A percentile compares a stretch with the other conserved stretches of the same genome.
These are phyloP conservation scores for Crithidia mellificae DNA, from an alignment of 208 protist genomes.

Conservation along the genomic window DNA sequence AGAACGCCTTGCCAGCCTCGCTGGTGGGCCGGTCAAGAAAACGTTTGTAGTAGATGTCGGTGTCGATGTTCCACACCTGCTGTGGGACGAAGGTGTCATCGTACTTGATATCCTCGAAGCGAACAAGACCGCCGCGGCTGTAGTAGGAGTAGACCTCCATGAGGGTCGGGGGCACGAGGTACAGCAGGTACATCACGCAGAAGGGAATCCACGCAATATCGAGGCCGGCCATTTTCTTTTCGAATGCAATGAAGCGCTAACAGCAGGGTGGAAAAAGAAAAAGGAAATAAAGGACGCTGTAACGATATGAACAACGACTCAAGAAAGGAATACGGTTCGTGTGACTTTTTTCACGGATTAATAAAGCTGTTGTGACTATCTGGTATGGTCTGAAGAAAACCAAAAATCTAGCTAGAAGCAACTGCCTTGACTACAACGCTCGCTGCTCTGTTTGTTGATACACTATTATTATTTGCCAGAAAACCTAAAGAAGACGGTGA, in stretches of 20 bases:
- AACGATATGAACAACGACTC: too few species aligned
- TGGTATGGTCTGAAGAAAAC: too few species aligned
- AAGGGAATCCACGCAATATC: slow-evolving; percentile 87
- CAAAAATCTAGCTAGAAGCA: too few species aligned
- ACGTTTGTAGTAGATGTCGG: slow-evolving; percentile 85
- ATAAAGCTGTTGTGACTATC: too few species aligned
- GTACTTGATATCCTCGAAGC: slow-evolving; percentile 84
- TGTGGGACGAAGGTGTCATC: slow-evolving; percentile 80
- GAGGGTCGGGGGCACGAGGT: slow-evolving; percentile 87
- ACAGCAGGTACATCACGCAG: slow-evolving; percentile 86
- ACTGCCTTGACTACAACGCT: too few species aligned
- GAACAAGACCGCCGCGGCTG: slow-evolving; percentile 80
- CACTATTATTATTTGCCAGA: too few species aligned
- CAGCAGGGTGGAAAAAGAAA: background rate
- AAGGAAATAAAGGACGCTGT: background rate
- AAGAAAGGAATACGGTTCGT: too few species aligned
- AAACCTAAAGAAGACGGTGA: too few species aligned
- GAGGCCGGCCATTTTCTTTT: slow-evolving; percentile 73
- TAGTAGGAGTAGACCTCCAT: slow-evolving; percentile 93
- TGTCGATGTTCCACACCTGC: slow-evolving; percentile 69
- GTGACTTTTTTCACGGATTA: too few species aligned
- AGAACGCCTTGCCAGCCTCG: slow-evolving; percentile 86
- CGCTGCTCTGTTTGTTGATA: too few species aligned
- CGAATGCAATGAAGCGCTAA: background rate
- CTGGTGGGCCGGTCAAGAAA: slow-evolving; percentile 84